Evolutionary conservation across 2,329 filamentous ascomycete species (phyloP).

Genomic region (Neonectria magnoliae): DNA sequence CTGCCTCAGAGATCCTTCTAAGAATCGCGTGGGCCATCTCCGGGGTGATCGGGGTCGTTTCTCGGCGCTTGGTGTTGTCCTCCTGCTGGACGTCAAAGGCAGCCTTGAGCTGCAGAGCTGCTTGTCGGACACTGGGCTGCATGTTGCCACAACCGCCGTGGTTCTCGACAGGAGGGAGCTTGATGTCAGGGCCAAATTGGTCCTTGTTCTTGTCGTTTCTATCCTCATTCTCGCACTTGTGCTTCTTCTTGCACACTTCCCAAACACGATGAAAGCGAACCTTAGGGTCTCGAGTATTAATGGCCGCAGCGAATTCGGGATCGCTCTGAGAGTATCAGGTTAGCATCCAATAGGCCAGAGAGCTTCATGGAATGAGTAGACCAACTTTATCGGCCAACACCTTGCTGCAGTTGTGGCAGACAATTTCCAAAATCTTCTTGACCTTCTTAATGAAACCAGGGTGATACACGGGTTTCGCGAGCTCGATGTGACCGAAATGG

Average conservation of each 20-base stretch:
- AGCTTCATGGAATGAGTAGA: slow-evolving; percentile 68
- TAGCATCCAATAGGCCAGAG: slow-evolving; percentile 67
- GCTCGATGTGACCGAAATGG: slow-evolving; percentile 98
- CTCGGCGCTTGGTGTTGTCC: slow-evolving; percentile 76
- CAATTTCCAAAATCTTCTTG: slow-evolving; percentile 98
- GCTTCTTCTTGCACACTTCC: slow-evolving; percentile 90
- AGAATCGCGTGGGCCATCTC: slow-evolving; percentile 88
- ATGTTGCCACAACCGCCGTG: slow-evolving; percentile 95
- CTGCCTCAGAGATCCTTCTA: slow-evolving; percentile 82
- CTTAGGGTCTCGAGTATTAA: slow-evolving; percentile 90
- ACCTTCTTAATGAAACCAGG: slow-evolving; percentile 97
- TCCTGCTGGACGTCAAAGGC: slow-evolving; percentile 73
- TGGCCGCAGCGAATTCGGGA: slow-evolving; percentile 82
- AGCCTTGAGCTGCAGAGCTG: slow-evolving; percentile 83
- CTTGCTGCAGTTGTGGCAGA: slow-evolving; percentile 99
- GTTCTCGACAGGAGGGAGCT: slow-evolving; percentile 60
- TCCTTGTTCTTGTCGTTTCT: slow-evolving; percentile 74
- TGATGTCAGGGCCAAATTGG: slow-evolving; percentile 69
- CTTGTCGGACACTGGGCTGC: slow-evolving; percentile 88
- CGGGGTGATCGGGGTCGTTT: slow-evolving; percentile 85
- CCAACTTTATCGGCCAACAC: slow-evolving; percentile 98
- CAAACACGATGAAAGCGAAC: slow-evolving; percentile 92
- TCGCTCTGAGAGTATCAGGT: slow-evolving; percentile 76
- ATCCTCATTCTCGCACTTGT: slow-evolving; percentile 83
- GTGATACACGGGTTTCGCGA: slow-evolving; percentile 96